Conservation (phyloP, 2,329 filamentous ascomycete species). For the Hypoxylon sp. region DNA sequence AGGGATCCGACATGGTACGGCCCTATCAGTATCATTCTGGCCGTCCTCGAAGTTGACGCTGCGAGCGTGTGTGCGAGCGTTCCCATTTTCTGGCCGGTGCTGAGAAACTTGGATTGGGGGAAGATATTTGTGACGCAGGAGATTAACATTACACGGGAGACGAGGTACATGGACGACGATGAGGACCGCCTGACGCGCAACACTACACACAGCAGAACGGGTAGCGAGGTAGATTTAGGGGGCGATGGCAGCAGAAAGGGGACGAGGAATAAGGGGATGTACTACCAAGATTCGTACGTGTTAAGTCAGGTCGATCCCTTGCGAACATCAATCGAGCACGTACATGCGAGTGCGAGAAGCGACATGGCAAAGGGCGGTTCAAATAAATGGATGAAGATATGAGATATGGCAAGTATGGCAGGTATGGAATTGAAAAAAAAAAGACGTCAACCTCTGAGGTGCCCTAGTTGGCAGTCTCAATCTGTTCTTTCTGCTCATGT, state of each 20-base stretch:
- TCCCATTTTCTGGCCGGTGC: constrained; percentile 53
- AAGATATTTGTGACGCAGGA: constrained; percentile 53
- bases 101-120: constrained; percentile 45
- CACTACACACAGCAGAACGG: constrained; percentile 39
- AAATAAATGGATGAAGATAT: constrained; percentile 46
- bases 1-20: constrained; percentile 56
- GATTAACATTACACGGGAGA: constrained; percentile 49
- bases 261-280: constrained; percentile 32
- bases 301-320: constrained; percentile 46
- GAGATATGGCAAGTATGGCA: constrained; percentile 23
- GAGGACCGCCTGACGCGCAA: constrained; percentile 41
- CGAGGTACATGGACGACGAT: constrained; percentile 47
- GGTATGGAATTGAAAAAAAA: constrained; percentile 9
- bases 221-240: constrained; percentile 46
- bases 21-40: constrained; percentile 49
- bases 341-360: constrained; percentile 38
- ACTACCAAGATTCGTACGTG: constrained; percentile 46
- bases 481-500: background rate
- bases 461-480: background rate
- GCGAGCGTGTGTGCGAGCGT: constrained; percentile 51
- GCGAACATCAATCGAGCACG: constrained; percentile 32
- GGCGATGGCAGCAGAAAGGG: constrained; percentile 10
- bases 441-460: constrained; percentile 1
- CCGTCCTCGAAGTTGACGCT: constrained; percentile 49
- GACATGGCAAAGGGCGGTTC: constrained; percentile 33